Conservation (phyloP, 2,329 filamentous ascomycete species). For the Cytospora piceicola region DNA sequence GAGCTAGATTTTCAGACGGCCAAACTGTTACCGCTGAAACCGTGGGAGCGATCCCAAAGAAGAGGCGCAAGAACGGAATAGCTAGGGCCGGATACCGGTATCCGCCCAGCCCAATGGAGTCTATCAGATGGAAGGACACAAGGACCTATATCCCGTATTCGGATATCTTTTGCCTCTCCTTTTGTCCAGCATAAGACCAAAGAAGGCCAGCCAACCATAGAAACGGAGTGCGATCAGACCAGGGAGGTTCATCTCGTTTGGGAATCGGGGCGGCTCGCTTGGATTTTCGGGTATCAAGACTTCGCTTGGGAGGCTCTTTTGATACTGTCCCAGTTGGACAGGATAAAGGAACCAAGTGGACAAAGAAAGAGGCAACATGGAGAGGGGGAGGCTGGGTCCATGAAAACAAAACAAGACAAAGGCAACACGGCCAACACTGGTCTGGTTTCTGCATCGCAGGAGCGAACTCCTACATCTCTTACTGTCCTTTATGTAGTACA, state of each 20-base stretch:
- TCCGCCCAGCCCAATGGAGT: constrained; percentile 14
- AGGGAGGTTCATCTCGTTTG: constrained; percentile 17
- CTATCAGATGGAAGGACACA: constrained; percentile 23
- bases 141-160: constrained; percentile 25
- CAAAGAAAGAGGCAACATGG: not conserved
- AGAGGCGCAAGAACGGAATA: constrained; percentile 14
- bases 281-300: constrained; percentile 14
- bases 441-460: constrained; percentile 23
- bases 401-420: not conserved
- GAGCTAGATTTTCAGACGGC: constrained; percentile 37
- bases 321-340: constrained; percentile 10
- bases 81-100: constrained; percentile 23
- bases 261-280: constrained; percentile 21
- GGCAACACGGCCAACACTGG: constrained; percentile 11
- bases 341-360: not conserved
- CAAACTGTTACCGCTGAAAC: constrained; percentile 4
- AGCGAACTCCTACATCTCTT: constrained; percentile 20
- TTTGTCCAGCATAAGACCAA: constrained; percentile 27
- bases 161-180: constrained; percentile 23
- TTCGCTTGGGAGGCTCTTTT: constrained; percentile 10
- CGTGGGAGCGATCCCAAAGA: constrained; percentile 13
- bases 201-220: constrained; percentile 24
- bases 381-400: not conserved
- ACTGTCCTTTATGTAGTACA: constrained; percentile 26
- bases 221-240: constrained; percentile 11